A percentile compares a stretch with the other conserved stretches of the same genome.
phyloP scores from a whole-genome alignment of 106 monocot species.

The Vanilla planifolia region DNA sequence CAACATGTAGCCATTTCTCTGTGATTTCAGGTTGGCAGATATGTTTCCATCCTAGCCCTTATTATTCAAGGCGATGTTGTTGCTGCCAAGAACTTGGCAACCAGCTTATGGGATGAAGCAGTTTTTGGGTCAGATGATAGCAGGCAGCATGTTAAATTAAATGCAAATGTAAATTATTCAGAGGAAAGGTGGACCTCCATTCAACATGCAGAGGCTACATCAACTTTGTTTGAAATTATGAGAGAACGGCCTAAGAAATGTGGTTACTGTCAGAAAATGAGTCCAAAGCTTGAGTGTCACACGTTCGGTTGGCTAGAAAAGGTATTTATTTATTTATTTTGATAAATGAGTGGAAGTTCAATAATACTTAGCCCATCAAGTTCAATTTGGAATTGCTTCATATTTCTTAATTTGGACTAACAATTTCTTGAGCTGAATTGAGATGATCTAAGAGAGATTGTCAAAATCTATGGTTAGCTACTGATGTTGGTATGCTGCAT shows the following conservation, averaged over 20 bases:
- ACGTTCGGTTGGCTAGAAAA: slow-evolving; percentile 67
- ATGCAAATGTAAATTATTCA: slow-evolving; percentile 12
- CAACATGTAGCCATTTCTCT: background rate
- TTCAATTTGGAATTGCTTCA: background rate
- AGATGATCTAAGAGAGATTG: background rate
- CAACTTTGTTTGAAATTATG: slow-evolving; percentile 39
- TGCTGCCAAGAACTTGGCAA: slow-evolving; percentile 35
- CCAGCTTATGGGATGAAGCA: background rate
- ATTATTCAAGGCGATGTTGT: slow-evolving; percentile 54
- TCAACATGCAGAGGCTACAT: slow-evolving; percentile 55
- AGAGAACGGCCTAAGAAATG: slow-evolving; percentile 47
- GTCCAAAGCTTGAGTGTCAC: slow-evolving; percentile 51
- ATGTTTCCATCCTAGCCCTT: slow-evolving; percentile 32
- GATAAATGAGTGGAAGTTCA: background rate
- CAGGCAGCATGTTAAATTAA: slow-evolving; percentile 6
- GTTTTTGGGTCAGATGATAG: slow-evolving; percentile 11
- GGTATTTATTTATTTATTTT: slow-evolving; percentile 28
- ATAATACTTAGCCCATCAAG: background rate
- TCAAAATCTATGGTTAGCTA: too few species aligned
- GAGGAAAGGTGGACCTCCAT: slow-evolving; percentile 56
- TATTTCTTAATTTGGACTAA: background rate
- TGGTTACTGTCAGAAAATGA: slow-evolving; percentile 39
- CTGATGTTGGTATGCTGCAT: too few species aligned
- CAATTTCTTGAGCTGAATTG: background rate
- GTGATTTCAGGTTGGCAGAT: slow-evolving; percentile 41